Percentiles rank a stretch among this genome's conserved stretches.
These are phyloP conservation scores for Sugiyamaella boreocaroliniensis DNA, from an alignment of 805 yeast genomes.

Conservation along the genomic window DNA sequence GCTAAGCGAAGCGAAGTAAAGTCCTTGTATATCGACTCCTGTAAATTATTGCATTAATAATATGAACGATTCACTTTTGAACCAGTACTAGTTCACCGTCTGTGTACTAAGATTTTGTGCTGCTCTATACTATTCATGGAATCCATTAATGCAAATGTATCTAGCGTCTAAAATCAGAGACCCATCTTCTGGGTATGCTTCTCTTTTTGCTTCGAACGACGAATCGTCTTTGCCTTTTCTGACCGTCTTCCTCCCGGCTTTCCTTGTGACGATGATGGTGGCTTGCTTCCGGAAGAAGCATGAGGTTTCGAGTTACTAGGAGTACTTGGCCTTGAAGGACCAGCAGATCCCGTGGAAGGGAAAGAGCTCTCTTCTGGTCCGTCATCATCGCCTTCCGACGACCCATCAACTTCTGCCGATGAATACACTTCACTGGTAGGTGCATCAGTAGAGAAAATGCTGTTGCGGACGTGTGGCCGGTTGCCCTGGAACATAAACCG, in stretches of 20 bases:
- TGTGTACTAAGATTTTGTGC: too few species aligned
- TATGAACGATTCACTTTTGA: not conserved
- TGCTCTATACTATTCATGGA: too few species aligned
- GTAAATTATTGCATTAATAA: not conserved
- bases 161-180: not conserved
- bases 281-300: not conserved
- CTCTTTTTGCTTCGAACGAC: conserved; percentile 10
- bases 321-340: not conserved
- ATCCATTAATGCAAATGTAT: not conserved
- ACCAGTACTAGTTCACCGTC: too few species aligned
- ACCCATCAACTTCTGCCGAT: not conserved
- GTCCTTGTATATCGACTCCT: not conserved
- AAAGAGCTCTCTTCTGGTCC: not conserved
- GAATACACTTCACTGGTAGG: not conserved
- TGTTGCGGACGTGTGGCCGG: conserved; percentile 14
- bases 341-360: not conserved
- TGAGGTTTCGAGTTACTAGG: not conserved
- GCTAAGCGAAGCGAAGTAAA: not conserved
- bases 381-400: not conserved
- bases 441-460: not conserved
- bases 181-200: conserved; percentile 18
- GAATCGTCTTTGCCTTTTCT: not conserved
- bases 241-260: not conserved
- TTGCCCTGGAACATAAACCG: conserved; percentile 47
- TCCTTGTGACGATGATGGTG: not conserved